Percentiles rank a stretch among this genome's conserved stretches.
Evolutionary conservation across 163 green algal species (phyloP).

Genomic region (Trebouxia gelatinosa): DNA sequence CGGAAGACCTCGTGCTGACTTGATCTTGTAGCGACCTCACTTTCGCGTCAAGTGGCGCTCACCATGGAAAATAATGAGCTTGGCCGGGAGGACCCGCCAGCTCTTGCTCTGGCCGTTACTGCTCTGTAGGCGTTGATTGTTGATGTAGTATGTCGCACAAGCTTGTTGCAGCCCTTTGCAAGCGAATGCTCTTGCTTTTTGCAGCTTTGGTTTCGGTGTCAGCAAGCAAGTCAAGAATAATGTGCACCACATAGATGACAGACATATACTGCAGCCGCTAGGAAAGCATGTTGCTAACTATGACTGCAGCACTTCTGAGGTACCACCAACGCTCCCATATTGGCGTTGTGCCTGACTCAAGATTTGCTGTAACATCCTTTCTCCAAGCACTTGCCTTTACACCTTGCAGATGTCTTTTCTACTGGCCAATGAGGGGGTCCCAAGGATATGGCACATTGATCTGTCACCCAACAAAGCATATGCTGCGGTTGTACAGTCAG

Average conservation of each 20-base stretch:
- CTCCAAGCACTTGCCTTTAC: background rate
- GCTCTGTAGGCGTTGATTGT: too few species aligned
- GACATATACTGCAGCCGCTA: slow-evolving; percentile 32
- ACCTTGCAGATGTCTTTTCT: slow-evolving; percentile 45
- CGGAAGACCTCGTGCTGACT: too few species aligned
- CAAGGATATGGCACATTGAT: slow-evolving; percentile 19
- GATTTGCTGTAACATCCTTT: background rate
- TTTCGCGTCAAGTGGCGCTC: too few species aligned
- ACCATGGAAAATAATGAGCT: too few species aligned
- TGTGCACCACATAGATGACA: slow-evolving; percentile 41
- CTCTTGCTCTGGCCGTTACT: too few species aligned
- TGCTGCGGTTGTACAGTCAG: slow-evolving; percentile 42
- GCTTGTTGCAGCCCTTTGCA: too few species aligned
- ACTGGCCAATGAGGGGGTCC: slow-evolving; percentile 35
- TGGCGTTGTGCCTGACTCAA: background rate
- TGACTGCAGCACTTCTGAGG: slow-evolving; percentile 26
- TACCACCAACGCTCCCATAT: background rate
- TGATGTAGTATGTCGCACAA: too few species aligned
- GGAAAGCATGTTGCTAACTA: slow-evolving; percentile 38
- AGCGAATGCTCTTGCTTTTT: background rate
- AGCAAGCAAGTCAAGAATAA: slow-evolving; percentile 20
- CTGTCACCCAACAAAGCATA: slow-evolving; percentile 48
- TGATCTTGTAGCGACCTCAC: too few species aligned
- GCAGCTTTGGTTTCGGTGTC: slow-evolving; percentile 45
- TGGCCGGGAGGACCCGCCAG: too few species aligned